These are phyloP conservation scores for Dioscorea alata DNA, from an alignment of 106 monocot genomes.

Conservation along the genomic window DNA sequence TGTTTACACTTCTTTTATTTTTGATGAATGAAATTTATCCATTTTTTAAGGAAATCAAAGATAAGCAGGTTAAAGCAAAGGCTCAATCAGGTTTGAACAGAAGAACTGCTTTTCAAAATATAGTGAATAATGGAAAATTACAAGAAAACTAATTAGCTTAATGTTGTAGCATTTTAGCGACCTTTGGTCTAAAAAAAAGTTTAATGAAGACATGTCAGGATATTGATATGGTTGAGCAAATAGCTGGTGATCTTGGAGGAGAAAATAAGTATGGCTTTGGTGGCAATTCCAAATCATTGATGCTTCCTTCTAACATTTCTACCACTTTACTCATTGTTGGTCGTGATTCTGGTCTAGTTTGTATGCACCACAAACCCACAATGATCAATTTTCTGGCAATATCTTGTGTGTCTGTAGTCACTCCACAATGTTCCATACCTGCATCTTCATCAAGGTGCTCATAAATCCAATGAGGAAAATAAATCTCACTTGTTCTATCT, in stretches of 20 bases:
- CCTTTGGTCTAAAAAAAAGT: no score
- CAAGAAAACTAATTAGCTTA: no score
- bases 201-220: no score
- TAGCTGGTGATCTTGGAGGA: not conserved
- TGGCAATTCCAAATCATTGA: slow-evolving; percentile 3
- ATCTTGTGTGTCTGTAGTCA: slow-evolving; percentile 11
- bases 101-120: no score
- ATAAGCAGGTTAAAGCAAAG: no score
- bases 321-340: slow-evolving; percentile 31
- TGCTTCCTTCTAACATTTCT: slow-evolving; percentile 28
- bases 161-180: no score
- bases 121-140: no score
- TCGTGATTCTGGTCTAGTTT: slow-evolving; percentile 23
- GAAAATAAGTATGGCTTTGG: slow-evolving; percentile 10
- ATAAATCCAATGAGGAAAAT: slow-evolving; percentile 32
- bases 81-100: no score
- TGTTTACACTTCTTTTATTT: no score
- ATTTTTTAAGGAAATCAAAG: no score
- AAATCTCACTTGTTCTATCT: slow-evolving; percentile 13
- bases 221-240: no score
- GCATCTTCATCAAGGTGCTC: slow-evolving; percentile 13
- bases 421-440: not conserved
- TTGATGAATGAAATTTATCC: no score
- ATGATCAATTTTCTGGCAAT: slow-evolving; percentile 22
- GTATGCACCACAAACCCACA: slow-evolving; percentile 32